Percentiles rank a stretch among this genome's conserved stretches.
These are phyloP conservation scores for Chaetomium tenue DNA, from an alignment of 495 filamentous ascomycete species.

Conservation along the genomic window DNA sequence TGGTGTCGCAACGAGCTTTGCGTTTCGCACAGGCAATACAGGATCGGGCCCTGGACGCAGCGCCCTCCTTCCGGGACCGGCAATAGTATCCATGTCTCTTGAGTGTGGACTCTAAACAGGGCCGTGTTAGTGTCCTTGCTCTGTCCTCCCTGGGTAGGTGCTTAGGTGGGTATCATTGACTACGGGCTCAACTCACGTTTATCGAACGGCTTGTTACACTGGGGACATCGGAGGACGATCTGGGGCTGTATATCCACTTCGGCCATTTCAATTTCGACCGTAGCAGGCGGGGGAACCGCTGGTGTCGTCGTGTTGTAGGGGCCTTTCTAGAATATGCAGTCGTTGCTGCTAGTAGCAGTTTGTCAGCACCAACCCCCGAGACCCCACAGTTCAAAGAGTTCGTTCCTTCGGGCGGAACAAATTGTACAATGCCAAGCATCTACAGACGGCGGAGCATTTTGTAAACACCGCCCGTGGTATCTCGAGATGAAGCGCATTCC, in stretches of 20 bases:
- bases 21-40: conserved; percentile 10
- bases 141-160: neutral
- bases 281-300: neutral
- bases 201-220: conserved; percentile 17
- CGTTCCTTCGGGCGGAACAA: neutral
- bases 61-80: neutral
- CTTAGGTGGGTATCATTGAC: no score
- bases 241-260: neutral
- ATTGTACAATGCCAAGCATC: neutral
- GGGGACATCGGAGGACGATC: conserved; percentile 12
- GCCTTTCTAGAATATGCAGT: neutral
- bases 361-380: neutral
- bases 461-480: neutral
- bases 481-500: neutral
- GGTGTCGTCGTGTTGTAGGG: neutral
- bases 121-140: neutral
- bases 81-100: conserved; percentile 19
- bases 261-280: conserved; percentile 1
- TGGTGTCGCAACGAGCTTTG: conserved; percentile 16
- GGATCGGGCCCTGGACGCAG: neutral
- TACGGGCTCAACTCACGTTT: conserved; percentile 11
- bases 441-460: conserved; percentile 10
- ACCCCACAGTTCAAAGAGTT: neutral
- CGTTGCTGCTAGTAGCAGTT: neutral
- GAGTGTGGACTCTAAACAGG: conserved; percentile 7